A percentile compares a stretch with the other conserved stretches of the same genome.
Evolutionary conservation across 345 rosid genomes (phyloP).

Genomic region (Raphanus sativus): DNA sequence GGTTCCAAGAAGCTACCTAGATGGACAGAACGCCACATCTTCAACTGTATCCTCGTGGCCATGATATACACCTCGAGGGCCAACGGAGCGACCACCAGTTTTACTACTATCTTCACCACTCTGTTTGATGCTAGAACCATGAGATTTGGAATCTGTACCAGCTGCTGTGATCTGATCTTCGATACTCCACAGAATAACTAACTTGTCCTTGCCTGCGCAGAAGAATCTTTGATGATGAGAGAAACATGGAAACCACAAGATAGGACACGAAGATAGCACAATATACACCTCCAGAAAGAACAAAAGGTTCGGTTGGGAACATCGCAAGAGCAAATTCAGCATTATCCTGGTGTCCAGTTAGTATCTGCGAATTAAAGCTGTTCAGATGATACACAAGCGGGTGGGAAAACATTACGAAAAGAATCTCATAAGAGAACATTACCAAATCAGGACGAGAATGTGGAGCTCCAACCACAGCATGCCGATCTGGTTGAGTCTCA

Average conservation of each 20-base stretch:
- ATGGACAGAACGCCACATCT: conserved; percentile 87
- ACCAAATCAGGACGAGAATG: conserved; percentile 93
- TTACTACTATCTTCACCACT: conserved; percentile 22
- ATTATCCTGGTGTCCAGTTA: conserved; percentile 91
- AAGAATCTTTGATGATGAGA: conserved; percentile 27
- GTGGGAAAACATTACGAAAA: not conserved
- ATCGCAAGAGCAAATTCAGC: conserved; percentile 98
- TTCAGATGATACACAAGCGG: conserved; percentile 15
- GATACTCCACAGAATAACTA: conserved; percentile 89
- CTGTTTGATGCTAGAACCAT: conserved; percentile 62
- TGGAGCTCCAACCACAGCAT: conserved; percentile 87
- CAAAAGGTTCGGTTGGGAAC: conserved; percentile 92
- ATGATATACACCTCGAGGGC: conserved; percentile 78
- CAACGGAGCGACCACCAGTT: conserved; percentile 56
- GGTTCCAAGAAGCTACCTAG: conserved; percentile 56
- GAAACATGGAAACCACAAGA: conserved; percentile 14
- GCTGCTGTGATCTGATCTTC: conserved; percentile 76
- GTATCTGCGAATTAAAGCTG: conserved; percentile 51
- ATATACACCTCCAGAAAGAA: conserved; percentile 86
- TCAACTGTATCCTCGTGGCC: conserved; percentile 95
- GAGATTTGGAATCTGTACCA: conserved; percentile 51
- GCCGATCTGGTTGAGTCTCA: conserved; percentile 88
- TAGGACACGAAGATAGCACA: not conserved
- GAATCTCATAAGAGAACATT: conserved; percentile 11
- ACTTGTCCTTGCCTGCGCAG: conserved; percentile 79